These are phyloP conservation scores for Phascolomyces articulosus DNA, from an alignment of 371 early-diverging fungal genomes.

Conservation along the genomic window DNA sequence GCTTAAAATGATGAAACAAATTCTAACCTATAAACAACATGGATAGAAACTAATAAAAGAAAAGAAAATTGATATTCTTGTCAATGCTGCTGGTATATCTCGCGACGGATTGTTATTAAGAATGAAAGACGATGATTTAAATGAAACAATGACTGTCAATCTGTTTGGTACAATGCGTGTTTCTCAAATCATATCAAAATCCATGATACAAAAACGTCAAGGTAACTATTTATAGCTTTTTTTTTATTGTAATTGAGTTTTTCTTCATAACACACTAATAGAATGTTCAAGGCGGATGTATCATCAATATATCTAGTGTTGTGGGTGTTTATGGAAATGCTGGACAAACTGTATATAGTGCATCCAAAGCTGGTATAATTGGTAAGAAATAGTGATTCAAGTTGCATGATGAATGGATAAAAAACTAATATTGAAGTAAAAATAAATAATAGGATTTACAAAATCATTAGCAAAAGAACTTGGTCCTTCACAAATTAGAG, in stretches of 20 bases:
- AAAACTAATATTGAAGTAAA: background rate
- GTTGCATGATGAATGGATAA: too few relatives aligned
- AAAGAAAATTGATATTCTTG: conserved; percentile 49
- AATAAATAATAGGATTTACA: conserved; percentile 65
- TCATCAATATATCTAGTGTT: conserved; percentile 86
- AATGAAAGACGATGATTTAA: conserved; percentile 46
- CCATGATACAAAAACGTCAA: conserved; percentile 59
- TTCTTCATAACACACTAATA: too few relatives aligned
- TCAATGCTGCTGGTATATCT: conserved; percentile 72
- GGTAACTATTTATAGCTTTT: too few relatives aligned
- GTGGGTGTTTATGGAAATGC: conserved; percentile 78
- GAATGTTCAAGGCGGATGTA: conserved; percentile 57
- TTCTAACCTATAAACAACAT: too few relatives aligned
- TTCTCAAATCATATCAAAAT: conserved; percentile 56
- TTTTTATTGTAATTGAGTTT: too few relatives aligned
- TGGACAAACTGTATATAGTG: conserved; percentile 82
- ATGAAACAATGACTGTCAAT: conserved; percentile 66
- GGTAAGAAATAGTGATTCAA: conserved; percentile 46
- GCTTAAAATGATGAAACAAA: too few relatives aligned
- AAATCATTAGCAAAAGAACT: conserved; percentile 83
- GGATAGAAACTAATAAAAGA: conserved; percentile 37
- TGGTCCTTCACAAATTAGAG: conserved; percentile 73
- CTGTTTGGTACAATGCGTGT: conserved; percentile 75
- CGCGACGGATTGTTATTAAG: conserved; percentile 61
- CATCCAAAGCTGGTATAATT: conserved; percentile 84